A percentile compares a stretch with the other conserved stretches of the same genome.
Conservation (phyloP, 2,329 filamentous ascomycete species). For the Cercospora citrullina region DNA sequence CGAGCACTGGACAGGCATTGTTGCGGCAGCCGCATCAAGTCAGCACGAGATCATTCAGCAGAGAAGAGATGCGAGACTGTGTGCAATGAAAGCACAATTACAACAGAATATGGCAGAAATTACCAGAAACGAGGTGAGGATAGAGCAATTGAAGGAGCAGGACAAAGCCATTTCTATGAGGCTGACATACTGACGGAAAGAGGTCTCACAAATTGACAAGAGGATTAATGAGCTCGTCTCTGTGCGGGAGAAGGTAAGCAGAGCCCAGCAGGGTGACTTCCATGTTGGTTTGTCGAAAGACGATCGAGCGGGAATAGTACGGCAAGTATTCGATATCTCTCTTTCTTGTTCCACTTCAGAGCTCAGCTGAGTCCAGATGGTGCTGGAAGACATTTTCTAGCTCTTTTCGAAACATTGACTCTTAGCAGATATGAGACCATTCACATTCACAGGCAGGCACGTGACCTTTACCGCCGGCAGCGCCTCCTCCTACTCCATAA, state of each 20-base stretch:
- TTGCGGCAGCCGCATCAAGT: not conserved
- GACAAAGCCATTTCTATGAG: not conserved
- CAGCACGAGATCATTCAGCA: not conserved
- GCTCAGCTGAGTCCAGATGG: not conserved
- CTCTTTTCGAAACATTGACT: not conserved
- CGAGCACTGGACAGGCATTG: not conserved
- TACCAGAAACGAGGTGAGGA: not conserved
- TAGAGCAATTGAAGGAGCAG: not conserved
- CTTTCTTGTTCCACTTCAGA: not conserved
- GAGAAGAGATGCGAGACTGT: not conserved
- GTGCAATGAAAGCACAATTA: not conserved
- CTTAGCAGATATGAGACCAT: not conserved
- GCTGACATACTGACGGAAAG: not conserved
- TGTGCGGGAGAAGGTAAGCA: not conserved
- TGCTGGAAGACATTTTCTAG: not conserved
- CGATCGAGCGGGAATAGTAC: not conserved
- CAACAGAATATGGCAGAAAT: not conserved
- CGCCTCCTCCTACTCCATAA: not conserved
- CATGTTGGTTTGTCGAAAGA: not conserved
- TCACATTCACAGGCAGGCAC: not conserved
- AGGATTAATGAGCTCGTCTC: not conserved
- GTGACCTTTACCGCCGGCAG: not conserved
- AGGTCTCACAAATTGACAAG: not conserved
- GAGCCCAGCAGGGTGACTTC: not conserved
- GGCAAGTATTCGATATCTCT: not conserved